These are phyloP conservation scores for Lantana camara DNA, from an alignment of 257 asterid genomes.

Conservation along the genomic window DNA sequence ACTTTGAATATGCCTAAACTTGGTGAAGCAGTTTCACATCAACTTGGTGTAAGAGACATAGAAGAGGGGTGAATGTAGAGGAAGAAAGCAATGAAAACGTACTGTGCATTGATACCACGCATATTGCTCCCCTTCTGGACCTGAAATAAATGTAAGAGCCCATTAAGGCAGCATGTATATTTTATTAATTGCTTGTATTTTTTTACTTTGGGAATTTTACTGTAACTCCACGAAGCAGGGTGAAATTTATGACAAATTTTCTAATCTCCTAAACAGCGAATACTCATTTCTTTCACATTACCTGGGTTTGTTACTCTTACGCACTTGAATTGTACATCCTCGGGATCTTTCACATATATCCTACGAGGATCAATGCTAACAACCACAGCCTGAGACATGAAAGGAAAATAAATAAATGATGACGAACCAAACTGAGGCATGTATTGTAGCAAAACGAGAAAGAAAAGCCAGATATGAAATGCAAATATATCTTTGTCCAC, in stretches of 20 bases:
- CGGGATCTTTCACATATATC: slow-evolving; percentile 71
- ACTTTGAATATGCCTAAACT: not conserved
- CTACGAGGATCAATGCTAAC: slow-evolving; percentile 97
- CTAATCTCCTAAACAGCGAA: not conserved
- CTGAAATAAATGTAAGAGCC: slow-evolving; percentile 43
- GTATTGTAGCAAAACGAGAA: not conserved
- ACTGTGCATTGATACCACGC: slow-evolving; percentile 95
- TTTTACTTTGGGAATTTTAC: not conserved
- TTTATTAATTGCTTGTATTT: not conserved
- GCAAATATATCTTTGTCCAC: not conserved
- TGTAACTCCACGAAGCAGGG: not conserved
- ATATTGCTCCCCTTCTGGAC: slow-evolving; percentile 82
- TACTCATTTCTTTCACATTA: slow-evolving; percentile 29
- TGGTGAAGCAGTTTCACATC: not conserved
- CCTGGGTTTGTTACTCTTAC: slow-evolving; percentile 75
- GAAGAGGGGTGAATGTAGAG: not conserved
- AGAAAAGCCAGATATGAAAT: not conserved
- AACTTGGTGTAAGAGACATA: not conserved
- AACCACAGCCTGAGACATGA: slow-evolving; percentile 77
- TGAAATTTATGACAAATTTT: not conserved
- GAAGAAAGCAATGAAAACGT: slow-evolving; percentile 33
- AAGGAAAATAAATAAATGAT: not conserved
- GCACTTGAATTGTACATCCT: slow-evolving; percentile 71
- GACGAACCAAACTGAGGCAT: slow-evolving; percentile 4
- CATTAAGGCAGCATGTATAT: slow-evolving; percentile 14